Base-by-base conservation (phyloP, 2,329 filamentous ascomycete species). In the Ophiostoma novo-ulmi region DNA sequence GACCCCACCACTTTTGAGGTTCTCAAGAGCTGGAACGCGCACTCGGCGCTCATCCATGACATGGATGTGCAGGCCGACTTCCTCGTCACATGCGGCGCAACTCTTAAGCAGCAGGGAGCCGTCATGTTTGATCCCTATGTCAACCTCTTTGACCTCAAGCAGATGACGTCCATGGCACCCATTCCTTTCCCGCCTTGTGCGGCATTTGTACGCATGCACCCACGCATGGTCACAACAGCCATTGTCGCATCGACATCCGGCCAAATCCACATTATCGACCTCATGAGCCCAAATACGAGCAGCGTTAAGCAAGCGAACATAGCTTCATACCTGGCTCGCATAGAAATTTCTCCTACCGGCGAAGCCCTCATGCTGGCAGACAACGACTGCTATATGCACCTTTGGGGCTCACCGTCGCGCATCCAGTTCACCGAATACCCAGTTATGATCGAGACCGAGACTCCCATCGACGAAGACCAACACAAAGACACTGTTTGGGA, bases 31-130 rank as follows among this genome's bases (percentile, higher is more conserved):
- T 99, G 95, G 91, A 92, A 92, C 78, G 93, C 94, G 0, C 95
- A 99, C 77, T 90, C 90, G 1, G 91, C 92, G 10, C 87, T 89
- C 69, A 92, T 99, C 78, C 97, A 93, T 79, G 94, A 98, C 78
- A 97, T 99, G 92, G 95, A 99, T 81, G 93, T 94, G 10, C 92
- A 95, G 77, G 92, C 95, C 77, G 94, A 98, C 78, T 95, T 95
- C 75, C 88, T 99, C 70, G 91, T 98, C 31, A 98, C 95, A 5
- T 99, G 95, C 79, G 95, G 95, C 48, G 97, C 92, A 80, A 97
- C 94, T 1, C 86, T 93, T 35, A 88, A 94, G 74, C 93, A 94
- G 76, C 85, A 92, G 74, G 88, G 90, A 48, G 80, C 81, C 1
- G 91, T 91, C 73, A 93, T 96, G 82, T 87, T 96, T 44, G 95